Evolutionary conservation across 768 basidiomycete species (phyloP), one percentile per base, ranked within the genome.

Genomic region (Calocybe gangraenosa): DNA sequence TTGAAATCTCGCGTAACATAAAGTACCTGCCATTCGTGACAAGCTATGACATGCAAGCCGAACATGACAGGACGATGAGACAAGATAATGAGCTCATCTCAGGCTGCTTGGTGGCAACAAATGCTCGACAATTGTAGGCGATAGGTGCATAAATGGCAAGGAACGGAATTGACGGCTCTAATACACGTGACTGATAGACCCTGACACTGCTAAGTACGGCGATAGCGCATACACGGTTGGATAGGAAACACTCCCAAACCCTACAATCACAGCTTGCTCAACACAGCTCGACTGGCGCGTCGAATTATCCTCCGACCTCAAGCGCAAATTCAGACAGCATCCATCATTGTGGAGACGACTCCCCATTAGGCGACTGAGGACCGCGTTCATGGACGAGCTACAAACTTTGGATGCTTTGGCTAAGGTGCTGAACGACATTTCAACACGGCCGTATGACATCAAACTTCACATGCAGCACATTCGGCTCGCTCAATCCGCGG

Each of bases 381-480:
- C 25, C 15, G 40, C 28, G 36, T 36, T 36, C 34, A 84, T 82
- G 81, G 73, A 82, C 58, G 77, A 81, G 55, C 62, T 73, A 22
- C 68, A 78, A 45, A 70, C 76, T 21, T 73, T 90, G 44, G 82
- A 87, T 40, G 82, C 80, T 7, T 70, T 89, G 10, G 71, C 77
- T 3, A 70, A 74, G 53, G 53, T 83, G 8, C 74, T 91, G 46
- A 77, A 71, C 18, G 65, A 74, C 40, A 65, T 92, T 9, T 73
- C 79, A 0, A 66, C 74, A 37, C 74, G 73, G 40, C 78, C 87
- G 0, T 79, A 76, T 54, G 76, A 85, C 52, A 59, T 83, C n/a
- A 58, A 68, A 19, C 68, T 83, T 0, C 88, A 92, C 68, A 69
- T 68, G 0, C 72, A 82, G 53, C 83, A 91, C 59, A 79, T 91